A percentile compares a stretch with the other conserved stretches of the same genome.
phyloP scores from a whole-genome alignment of 2,329 filamentous ascomycete genomes.

The Clonostachys sp. region DNA sequence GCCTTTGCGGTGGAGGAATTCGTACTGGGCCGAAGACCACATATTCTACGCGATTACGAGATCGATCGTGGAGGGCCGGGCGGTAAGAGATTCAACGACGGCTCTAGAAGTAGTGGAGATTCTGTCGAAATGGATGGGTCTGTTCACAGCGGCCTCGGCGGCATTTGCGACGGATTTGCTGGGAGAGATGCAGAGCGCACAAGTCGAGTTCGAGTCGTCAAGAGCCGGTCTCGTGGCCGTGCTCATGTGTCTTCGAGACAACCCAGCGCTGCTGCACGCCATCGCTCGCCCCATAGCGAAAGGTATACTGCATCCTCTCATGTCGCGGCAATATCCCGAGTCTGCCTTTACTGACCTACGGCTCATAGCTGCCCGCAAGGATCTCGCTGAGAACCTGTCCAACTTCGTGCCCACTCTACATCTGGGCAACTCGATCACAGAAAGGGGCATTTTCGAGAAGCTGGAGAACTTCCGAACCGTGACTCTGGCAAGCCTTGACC shows the following conservation, averaged over 20 bases:
- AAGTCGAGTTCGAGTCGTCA: constrained; percentile 53
- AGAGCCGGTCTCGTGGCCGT: constrained; percentile 61
- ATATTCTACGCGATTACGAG: constrained; percentile 92
- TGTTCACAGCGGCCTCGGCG: constrained; percentile 47
- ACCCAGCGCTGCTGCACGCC: constrained; percentile 46
- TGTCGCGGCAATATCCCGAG: neutral
- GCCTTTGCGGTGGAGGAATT: constrained; percentile 45
- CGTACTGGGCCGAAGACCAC: constrained; percentile 72
- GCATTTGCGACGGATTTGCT: constrained; percentile 44
- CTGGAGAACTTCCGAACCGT: constrained; percentile 55
- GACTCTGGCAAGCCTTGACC: constrained; percentile 50
- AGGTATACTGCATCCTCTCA: constrained; percentile 28
- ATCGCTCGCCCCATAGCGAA: constrained; percentile 48
- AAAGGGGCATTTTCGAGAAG: constrained; percentile 42
- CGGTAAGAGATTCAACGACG: constrained; percentile 39
- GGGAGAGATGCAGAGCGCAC: constrained; percentile 29
- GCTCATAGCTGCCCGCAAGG: constrained; percentile 37
- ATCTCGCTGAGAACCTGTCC: constrained; percentile 44
- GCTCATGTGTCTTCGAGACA: constrained; percentile 58
- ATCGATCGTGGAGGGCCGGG: constrained; percentile 60
- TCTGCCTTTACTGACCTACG: neutral
- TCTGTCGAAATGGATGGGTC: constrained; percentile 53
- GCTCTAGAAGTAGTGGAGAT: constrained; percentile 43
- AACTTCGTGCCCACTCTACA: constrained; percentile 55
- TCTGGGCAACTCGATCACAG: constrained; percentile 46